A percentile compares a stretch with the other conserved stretches of the same genome.
Conservation (phyloP, 495 filamentous ascomycete species). For the Penicillium dipodomyicola region DNA sequence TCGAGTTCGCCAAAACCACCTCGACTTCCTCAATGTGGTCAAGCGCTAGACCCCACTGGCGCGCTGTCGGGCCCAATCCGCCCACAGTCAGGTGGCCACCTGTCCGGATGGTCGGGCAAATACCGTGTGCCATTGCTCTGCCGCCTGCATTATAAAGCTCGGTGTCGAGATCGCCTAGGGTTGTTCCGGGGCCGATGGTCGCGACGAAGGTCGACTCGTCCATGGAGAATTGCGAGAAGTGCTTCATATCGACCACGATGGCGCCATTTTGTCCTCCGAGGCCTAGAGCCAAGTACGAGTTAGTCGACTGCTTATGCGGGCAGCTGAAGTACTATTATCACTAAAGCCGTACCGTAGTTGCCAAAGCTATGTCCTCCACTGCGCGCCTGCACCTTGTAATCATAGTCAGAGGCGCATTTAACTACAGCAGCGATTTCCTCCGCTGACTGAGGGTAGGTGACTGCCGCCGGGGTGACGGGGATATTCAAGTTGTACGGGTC, state of each 20-base stretch:
- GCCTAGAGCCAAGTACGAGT: slow-evolving; percentile 23
- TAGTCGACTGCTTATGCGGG: too few species aligned
- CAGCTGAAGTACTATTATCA: too few species aligned
- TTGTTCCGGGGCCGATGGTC: slow-evolving; percentile 62
- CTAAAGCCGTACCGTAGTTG: slow-evolving; percentile 40
- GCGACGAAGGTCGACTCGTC: slow-evolving; percentile 56
- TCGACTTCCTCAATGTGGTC: slow-evolving; percentile 56
- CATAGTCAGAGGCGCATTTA: slow-evolving; percentile 53
- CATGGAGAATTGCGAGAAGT: slow-evolving; percentile 50
- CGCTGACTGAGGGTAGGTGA: slow-evolving; percentile 57
- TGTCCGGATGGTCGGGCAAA: slow-evolving; percentile 62
- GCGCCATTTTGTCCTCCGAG: slow-evolving; percentile 45
- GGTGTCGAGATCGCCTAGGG: slow-evolving; percentile 58
- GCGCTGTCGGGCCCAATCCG: slow-evolving; percentile 60
- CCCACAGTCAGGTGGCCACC: slow-evolving; percentile 74
- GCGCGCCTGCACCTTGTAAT: slow-evolving; percentile 63
- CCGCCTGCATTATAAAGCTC: slow-evolving; percentile 57
- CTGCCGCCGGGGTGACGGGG: slow-evolving; percentile 56
- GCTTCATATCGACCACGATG: slow-evolving; percentile 45
- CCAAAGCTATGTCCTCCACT: slow-evolving; percentile 75
- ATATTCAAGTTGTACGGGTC: slow-evolving; percentile 61
- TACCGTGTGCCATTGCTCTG: slow-evolving; percentile 67
- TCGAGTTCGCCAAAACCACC: slow-evolving; percentile 59
- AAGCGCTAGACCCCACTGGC: slow-evolving; percentile 62
- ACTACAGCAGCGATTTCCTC: slow-evolving; percentile 59